Conservation (phyloP, 108 stramenopile species). For the Skeletonema costatum region DNA sequence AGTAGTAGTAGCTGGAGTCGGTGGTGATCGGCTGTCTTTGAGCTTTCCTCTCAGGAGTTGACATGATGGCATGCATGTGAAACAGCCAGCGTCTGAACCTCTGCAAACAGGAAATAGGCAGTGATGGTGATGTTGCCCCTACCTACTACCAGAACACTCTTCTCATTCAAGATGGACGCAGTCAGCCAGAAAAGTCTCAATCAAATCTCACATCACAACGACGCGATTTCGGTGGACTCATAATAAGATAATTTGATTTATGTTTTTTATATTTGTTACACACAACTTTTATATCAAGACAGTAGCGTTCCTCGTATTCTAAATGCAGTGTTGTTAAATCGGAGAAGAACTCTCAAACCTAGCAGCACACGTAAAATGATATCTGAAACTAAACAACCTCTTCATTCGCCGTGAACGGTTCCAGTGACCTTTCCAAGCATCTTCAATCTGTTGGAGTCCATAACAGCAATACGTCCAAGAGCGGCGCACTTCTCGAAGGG, state of each 20-base stretch:
- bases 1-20: too few relatives aligned
- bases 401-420: slow-evolving; percentile 16
- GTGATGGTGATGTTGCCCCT: too few relatives aligned
- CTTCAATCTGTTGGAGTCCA: slow-evolving; percentile 87
- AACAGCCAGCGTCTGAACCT: too few relatives aligned
- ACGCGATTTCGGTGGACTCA: too few relatives aligned
- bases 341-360: not conserved
- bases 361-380: not conserved
- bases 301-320: not conserved
- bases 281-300: not conserved
- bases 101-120: too few relatives aligned
- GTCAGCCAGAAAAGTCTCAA: too few relatives aligned
- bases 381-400: not conserved
- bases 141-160: too few relatives aligned
- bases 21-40: too few relatives aligned
- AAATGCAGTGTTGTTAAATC: not conserved
- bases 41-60: too few relatives aligned
- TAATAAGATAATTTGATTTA: not conserved
- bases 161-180: too few relatives aligned
- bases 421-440: slow-evolving; percentile 88
- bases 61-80: too few relatives aligned
- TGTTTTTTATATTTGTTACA: slow-evolving; percentile 9
- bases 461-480: slow-evolving; percentile 86
- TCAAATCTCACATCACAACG: too few relatives aligned
- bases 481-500: slow-evolving; percentile 75